Evolutionary conservation across 2,329 filamentous ascomycete genomes (phyloP), one percentile per base, ranked within the genome.

Genomic region (Trichoderma harzianum): DNA sequence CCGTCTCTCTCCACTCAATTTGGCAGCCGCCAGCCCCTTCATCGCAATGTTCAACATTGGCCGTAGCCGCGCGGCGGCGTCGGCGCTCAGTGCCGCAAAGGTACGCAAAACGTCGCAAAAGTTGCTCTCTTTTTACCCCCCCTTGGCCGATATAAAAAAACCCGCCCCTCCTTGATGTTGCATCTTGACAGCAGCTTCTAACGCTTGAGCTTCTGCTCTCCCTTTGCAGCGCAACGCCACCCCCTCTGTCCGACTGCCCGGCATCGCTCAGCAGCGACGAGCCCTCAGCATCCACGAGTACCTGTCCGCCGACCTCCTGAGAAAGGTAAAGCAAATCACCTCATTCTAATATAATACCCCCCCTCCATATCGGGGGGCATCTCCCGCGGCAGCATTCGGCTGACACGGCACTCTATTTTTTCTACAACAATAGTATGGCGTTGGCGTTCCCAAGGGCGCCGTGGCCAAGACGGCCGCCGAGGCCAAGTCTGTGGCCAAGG

Each of bases 251-350:
- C 88, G 87, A 84, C 83, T 88, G 76, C 86, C 93, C 85, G 88
- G 90, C 79, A 83, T 88, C 79, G 88, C 85, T 77, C 92, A 96
- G 84, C 95, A 98, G 86, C 90, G 88, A 84, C 90, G 96, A 86
- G 91, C 92, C 80, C 90, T 99, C 81, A 96, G 94, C 81, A 97
- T 99, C 80, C 96, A 99, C 88, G 96, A 99, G 87, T 98, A 98
- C 86, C 92, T 95, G 80, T 98, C 96, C 78, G 94, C 94, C 78
- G 93, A 95, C 83, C 91, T 99, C 77, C 89, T 99, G 80, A 93
- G 88, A 84, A 81, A 90, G 87, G 89, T 91, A 87, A 87, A 83
- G 72, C 43, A 51, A 32, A 53, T 51, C n/a, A 63, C 68, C 68
- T 70, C 60, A 70, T 26, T 47, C 68, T 26, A 32, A 24, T 43